These are phyloP conservation scores for Xylariaceae sp. DNA, from an alignment of 2,329 filamentous ascomycete genomes.

Conservation along the genomic window DNA sequence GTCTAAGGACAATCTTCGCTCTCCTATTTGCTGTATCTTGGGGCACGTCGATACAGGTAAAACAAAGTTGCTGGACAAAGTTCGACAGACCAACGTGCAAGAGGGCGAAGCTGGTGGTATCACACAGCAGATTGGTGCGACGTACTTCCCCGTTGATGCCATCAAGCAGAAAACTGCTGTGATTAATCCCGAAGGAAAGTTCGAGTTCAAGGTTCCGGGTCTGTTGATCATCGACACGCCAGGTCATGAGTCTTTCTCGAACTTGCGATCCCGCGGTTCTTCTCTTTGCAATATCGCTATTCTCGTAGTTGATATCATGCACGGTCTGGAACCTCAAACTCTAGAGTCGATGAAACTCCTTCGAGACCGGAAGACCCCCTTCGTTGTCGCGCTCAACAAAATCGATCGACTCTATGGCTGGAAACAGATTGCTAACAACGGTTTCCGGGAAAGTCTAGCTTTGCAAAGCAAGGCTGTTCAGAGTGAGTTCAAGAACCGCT, in stretches of 20 bases:
- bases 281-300: slow-evolving; percentile 99
- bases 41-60: slow-evolving; percentile 99
- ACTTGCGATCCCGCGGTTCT: slow-evolving; percentile 91
- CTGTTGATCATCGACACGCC: slow-evolving; percentile 96
- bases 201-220: slow-evolving; percentile 97
- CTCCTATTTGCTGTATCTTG: slow-evolving; percentile 98
- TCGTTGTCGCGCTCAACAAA: slow-evolving; percentile 99
- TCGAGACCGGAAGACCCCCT: slow-evolving; percentile 89
- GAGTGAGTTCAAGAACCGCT: slow-evolving; percentile 87
- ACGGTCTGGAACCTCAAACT: slow-evolving; percentile 95
- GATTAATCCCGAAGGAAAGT: slow-evolving; percentile 83
- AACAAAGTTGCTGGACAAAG: slow-evolving; percentile 98
- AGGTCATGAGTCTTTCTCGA: slow-evolving; percentile 99
- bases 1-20: slow-evolving; percentile 91
- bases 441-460: slow-evolving; percentile 86
- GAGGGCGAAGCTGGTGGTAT: slow-evolving; percentile 99
- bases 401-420: slow-evolving; percentile 98
- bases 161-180: slow-evolving; percentile 89
- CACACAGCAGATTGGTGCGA: slow-evolving; percentile 98
- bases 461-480: slow-evolving; percentile 91
- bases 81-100: slow-evolving; percentile 96
- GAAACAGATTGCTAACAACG: slow-evolving; percentile 99
- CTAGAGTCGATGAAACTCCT: slow-evolving; percentile 95
- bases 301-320: slow-evolving; percentile 98
- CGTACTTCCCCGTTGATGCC: slow-evolving; percentile 95